Conservation (phyloP, 106 monocot genomes). For the Gastrodia elata region DNA sequence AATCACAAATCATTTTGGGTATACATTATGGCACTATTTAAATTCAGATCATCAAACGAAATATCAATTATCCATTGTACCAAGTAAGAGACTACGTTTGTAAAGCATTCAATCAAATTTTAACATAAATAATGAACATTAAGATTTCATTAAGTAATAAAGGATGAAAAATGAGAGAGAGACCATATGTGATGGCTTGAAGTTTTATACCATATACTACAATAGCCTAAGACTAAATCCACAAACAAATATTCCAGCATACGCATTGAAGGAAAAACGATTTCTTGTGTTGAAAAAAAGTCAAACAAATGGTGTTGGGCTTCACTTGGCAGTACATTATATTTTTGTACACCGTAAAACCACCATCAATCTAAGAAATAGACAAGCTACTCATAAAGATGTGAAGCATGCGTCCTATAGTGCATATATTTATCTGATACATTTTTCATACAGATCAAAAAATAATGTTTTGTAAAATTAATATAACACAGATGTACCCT, state of each 20-base stretch:
- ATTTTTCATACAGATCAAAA: constrained; percentile 3
- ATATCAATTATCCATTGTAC: not conserved
- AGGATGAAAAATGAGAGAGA: not conserved
- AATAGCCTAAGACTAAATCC: not conserved
- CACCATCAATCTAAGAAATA: not conserved
- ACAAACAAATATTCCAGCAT: not conserved
- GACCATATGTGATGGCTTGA: not conserved
- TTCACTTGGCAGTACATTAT: not conserved
- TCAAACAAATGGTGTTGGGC: not conserved
- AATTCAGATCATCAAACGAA: not conserved
- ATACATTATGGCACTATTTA: not conserved
- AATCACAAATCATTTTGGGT: not conserved
- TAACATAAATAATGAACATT: not conserved
- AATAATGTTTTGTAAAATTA: not conserved
- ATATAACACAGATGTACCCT: not conserved
- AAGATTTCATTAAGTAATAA: not conserved
- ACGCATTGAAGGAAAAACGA: not conserved
- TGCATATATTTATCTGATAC: not conserved
- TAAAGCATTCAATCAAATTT: not conserved
- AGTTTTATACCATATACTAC: not conserved
- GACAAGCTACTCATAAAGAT: not conserved
- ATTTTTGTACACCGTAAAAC: not conserved
- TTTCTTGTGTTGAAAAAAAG: not conserved
- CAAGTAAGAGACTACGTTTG: not conserved
- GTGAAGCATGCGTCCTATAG: not conserved